These are phyloP conservation scores for Beta lomatogona DNA, from an alignment of 179 eudicot genomes.

Conservation along the genomic window DNA sequence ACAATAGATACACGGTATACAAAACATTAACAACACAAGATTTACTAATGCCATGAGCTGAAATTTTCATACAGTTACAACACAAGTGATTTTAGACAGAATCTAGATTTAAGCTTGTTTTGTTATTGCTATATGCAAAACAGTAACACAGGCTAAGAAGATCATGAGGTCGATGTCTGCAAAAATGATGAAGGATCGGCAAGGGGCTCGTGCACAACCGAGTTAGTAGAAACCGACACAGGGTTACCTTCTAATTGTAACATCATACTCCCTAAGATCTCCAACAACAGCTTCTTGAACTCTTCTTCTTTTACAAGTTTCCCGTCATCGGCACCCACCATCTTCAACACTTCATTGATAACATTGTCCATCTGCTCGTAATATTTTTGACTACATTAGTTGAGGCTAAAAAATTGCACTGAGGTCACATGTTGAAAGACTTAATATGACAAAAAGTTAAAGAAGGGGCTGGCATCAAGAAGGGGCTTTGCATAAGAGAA, in stretches of 20 bases:
- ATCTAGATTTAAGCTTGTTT: constrained; percentile 1
- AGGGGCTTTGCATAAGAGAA: too few species aligned
- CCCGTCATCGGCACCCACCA: constrained; percentile 65
- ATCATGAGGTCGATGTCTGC: constrained; percentile 35
- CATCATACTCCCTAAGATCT: constrained; percentile 79
- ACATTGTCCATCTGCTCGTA: constrained; percentile 67
- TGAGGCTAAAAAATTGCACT: neutral
- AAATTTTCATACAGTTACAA: constrained; percentile 3
- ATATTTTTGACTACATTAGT: neutral
- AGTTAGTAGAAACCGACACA: constrained; percentile 64
- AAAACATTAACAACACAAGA: constrained; percentile 3
- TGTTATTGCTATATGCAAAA: constrained; percentile 14
- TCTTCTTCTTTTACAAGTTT: constrained; percentile 77
- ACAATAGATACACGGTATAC: constrained; percentile 11
- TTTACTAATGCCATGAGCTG: neutral
- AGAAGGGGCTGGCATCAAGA: too few species aligned
- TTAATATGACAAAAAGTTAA: neutral
- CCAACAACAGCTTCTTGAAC: constrained; percentile 73
- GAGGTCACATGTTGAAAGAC: neutral
- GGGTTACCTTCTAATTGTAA: constrained; percentile 76
- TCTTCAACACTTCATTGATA: constrained; percentile 48
- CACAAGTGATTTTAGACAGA: neutral
- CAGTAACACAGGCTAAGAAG: neutral
- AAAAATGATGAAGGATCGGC: constrained; percentile 52
- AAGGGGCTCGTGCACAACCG: constrained; percentile 87